These are phyloP conservation scores for Arthrobotrys entomopaga DNA, from an alignment of 2,329 filamentous ascomycete species.

Conservation along the genomic window DNA sequence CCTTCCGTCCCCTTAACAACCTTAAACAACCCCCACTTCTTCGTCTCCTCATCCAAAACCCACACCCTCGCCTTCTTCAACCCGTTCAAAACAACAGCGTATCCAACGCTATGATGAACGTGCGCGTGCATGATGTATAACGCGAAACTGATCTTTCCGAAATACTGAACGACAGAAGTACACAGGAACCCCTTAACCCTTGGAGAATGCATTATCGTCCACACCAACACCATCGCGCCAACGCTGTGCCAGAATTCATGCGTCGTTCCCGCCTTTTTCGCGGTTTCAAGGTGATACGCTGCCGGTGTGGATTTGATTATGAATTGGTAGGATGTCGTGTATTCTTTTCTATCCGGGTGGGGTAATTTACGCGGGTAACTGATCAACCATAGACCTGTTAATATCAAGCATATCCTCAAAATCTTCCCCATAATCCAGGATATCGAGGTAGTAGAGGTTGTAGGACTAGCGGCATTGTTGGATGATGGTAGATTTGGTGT, in stretches of 20 bases:
- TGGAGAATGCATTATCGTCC: conserved; percentile 32
- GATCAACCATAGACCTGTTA: conserved; percentile 68
- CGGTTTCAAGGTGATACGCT: conserved; percentile 10
- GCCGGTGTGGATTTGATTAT: conserved; percentile 13
- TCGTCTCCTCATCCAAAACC: neutral
- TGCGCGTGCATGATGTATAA: conserved; percentile 38
- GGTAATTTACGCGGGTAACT: conserved; percentile 63
- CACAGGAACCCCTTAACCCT: conserved; percentile 21
- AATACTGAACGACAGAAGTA: conserved; percentile 27
- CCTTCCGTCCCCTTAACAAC: too few species aligned
- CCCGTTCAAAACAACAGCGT: conserved; percentile 3
- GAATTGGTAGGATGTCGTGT: conserved; percentile 35
- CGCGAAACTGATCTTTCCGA: conserved; percentile 38
- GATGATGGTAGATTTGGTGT: conserved; percentile 3
- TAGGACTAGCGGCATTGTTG: neutral
- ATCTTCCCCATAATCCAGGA: conserved; percentile 63
- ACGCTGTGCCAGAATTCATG: conserved; percentile 38
- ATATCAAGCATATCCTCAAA: conserved; percentile 9
- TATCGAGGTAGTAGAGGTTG: conserved; percentile 56
- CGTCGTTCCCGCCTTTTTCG: conserved; percentile 8
- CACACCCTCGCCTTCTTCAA: neutral
- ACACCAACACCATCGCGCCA: conserved; percentile 24
- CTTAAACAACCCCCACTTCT: neutral
- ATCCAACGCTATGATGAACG: conserved; percentile 25
- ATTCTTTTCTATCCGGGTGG: conserved; percentile 58